Evolutionary conservation across 2,329 filamentous ascomycete species (phyloP), one percentile per base, ranked within the genome.

Genomic region (Penicillium sclerotigenum): DNA sequence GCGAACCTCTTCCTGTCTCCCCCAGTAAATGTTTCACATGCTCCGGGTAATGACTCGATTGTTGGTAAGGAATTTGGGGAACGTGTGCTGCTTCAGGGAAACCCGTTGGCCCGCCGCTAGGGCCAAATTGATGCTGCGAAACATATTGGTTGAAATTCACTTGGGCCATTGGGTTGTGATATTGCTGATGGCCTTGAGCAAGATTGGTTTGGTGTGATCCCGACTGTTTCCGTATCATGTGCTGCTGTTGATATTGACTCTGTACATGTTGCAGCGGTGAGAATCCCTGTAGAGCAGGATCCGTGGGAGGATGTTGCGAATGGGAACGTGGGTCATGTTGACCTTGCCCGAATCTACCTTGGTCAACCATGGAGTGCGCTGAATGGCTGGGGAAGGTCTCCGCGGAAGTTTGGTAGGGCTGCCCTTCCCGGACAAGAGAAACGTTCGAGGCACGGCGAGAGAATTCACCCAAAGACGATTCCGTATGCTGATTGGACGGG

Each of bases 91-190:
- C 13, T 8, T 40, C 46, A 6, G 45, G 8, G 7, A 56, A 47
- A 3, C 10, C 38, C 0, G 24, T 24, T 9, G 40, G 20, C 3
- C 38, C 53, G 16, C 14, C 38, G 8, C 14, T 24, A 8, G 42
- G 18, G 18, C 33, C 34, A 14, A 20, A 11, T 5, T 56, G 57
- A n/a, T 54, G 58, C 6, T 52, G 47, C n/a, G 52, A 24, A 4
- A 57, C 8, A n/a, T 63, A 64, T 26, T 60, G 61, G 24, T 54
- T 56, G 13, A 41, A 28, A 9, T 47, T 42, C 5, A 47, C 41
- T 24, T 60, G 61, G 5, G 52, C 34, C 20, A 58, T 41, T 5
- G 56, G 43, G 18, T 61, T 58, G 20, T 58, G 57, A 33, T 64
- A 64, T 26, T 57, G 38, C 2, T 54, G 61, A 6, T 37, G 40